Evolutionary conservation across 2,329 filamentous ascomycete species (phyloP), one percentile per base, ranked within the genome.

Genomic region (Diaporthe sp.): DNA sequence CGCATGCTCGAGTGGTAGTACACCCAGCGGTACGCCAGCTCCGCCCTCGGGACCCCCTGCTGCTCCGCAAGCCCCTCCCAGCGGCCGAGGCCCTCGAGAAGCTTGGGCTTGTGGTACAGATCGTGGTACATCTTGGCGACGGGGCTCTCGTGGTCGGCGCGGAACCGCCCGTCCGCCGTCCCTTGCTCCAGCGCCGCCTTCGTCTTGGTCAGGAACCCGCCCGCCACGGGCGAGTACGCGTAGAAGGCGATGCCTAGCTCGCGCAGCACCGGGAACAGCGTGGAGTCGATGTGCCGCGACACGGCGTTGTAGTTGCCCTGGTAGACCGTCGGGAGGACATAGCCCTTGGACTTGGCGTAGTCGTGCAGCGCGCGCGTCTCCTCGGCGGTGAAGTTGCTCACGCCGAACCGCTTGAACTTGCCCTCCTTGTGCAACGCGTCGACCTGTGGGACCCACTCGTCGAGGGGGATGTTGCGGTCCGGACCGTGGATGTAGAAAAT

Each of bases 291-390:
- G 42, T 78, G 79, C 8, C 87, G 83, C 3, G 81, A 79, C 25
- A 85, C 77, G 13, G 83, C 79, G 77, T 83, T 85, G 82, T 87
- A 87, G 71, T 82, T 79, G 58, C 52, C 86, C 78, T 89, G 86
- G 76, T 87, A 89, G 13, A 87, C 85, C 0, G 81, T 79, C 0
- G 87, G 87, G 6, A 84, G 77, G 5, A 86, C 81, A 60, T 82
- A 86, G 54, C 82, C 82, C 4, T 85, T 82, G 25, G 78, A 77
- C 47, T 82, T 80, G 76, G 80, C 80, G 64, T 92, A 88, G 77
- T 91, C 90, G 66, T 90, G 90, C 9, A 94, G 87, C 80, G 94
- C 92, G 0, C 92, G 92, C 6, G 95, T 91, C 79, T 95, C 93
- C 83, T 92, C 94, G 0, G 92, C 89, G 0, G 92, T 91, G 79